Evolutionary conservation across 495 filamentous ascomycete genomes (phyloP).

Genomic region (Xylaria bambusicola): DNA sequence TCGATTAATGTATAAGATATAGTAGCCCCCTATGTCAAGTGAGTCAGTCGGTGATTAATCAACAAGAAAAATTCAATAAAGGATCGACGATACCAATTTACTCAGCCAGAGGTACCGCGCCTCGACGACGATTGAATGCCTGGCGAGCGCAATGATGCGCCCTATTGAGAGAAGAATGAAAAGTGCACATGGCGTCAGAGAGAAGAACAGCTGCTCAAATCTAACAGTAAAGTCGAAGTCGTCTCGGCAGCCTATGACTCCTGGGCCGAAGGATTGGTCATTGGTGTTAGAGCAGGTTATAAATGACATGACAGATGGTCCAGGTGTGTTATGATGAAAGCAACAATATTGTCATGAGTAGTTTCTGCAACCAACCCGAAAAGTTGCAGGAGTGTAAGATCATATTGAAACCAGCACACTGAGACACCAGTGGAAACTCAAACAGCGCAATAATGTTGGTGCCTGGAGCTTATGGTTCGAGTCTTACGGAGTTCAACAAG

Average conservation of each 20-base stretch:
- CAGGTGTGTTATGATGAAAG: no score
- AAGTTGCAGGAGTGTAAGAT: no score
- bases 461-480: no score
- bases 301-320: slow-evolving; percentile 8
- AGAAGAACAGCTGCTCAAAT: slow-evolving; percentile 50
- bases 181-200: slow-evolving; percentile 41
- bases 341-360: no score
- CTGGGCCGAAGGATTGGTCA: slow-evolving; percentile 24
- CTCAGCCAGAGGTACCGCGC: slow-evolving; percentile 35
- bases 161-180: slow-evolving; percentile 38
- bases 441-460: no score
- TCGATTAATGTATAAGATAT: slow-evolving; percentile 35
- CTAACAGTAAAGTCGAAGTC: slow-evolving; percentile 52
- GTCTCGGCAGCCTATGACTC: slow-evolving; percentile 25
- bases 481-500: no score
- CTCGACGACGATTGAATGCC: slow-evolving; percentile 38
- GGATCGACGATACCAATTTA: slow-evolving; percentile 37
- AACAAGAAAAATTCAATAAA: no score
- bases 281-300: slow-evolving; percentile 10
- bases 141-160: slow-evolving; percentile 12
- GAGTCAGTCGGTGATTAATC: no score
- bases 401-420: no score
- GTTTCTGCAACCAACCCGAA: no score
- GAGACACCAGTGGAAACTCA: no score
- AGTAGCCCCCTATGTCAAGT: slow-evolving; percentile 1